phyloP scores from a whole-genome alignment of 2,329 filamentous ascomycete species.

The Calonectria hawksworthii region DNA sequence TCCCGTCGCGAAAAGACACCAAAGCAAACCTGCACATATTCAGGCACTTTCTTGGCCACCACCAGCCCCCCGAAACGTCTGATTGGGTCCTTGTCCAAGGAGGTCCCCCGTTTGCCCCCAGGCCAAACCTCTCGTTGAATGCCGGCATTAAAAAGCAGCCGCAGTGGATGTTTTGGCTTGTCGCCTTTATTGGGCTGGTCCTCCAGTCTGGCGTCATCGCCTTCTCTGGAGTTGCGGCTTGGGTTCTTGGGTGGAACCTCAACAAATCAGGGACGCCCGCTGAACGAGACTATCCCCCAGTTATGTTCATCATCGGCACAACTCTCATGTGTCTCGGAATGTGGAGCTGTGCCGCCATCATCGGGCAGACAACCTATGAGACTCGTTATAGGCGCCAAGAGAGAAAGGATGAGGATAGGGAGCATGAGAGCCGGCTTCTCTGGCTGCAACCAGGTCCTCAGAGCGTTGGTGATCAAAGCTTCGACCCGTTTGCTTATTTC shows the following conservation, averaged over 20 bases:
- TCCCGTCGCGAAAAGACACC: neutral
- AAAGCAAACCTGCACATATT: neutral
- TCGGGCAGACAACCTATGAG: neutral
- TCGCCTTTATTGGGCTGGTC: neutral
- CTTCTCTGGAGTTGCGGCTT: neutral
- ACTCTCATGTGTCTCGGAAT: neutral
- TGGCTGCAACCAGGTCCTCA: neutral
- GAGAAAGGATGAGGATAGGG: neutral
- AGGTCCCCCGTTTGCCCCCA: neutral
- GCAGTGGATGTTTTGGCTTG: neutral
- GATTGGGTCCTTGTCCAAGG: neutral
- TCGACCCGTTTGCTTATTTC: constrained; percentile 1
- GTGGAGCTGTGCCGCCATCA: constrained; percentile 5
- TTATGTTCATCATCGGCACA: constrained; percentile 2
- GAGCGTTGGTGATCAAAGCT: constrained; percentile 1
- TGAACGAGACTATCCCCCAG: neutral
- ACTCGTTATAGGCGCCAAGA: neutral
- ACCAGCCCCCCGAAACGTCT: neutral
- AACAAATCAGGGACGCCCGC: constrained; percentile 1
- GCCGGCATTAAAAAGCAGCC: neutral
- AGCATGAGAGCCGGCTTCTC: neutral
- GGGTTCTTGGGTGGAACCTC: neutral
- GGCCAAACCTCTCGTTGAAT: neutral
- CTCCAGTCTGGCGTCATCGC: neutral
- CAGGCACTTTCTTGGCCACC: neutral